These are phyloP conservation scores for Zangia roseola DNA, from an alignment of 768 basidiomycete genomes.

Conservation along the genomic window DNA sequence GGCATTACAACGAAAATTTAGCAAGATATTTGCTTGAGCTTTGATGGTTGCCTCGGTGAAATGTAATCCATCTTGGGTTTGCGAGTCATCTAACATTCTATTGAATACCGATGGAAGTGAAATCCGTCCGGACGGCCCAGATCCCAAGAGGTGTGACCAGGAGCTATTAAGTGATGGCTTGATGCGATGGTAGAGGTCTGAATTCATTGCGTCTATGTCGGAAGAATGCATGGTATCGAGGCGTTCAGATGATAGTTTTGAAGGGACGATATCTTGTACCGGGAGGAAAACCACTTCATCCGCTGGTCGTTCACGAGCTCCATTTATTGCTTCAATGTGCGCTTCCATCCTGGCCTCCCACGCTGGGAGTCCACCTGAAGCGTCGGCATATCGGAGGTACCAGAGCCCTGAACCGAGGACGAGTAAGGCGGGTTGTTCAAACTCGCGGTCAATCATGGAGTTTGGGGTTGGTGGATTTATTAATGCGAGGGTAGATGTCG, in stretches of 20 bases:
- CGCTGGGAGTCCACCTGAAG: constrained; percentile 70
- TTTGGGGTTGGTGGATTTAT: constrained; percentile 28
- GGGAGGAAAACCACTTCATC: constrained; percentile 79
- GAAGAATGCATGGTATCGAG: constrained; percentile 67
- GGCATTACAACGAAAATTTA: constrained; percentile 83
- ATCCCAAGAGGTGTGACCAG: constrained; percentile 29
- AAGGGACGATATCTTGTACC: constrained; percentile 65
- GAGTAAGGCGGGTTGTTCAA: constrained; percentile 56
- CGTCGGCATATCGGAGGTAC: constrained; percentile 76
- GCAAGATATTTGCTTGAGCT: constrained; percentile 72
- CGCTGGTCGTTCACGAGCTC: constrained; percentile 44
- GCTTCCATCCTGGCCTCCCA: constrained; percentile 78
- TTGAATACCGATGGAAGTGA: constrained; percentile 81
- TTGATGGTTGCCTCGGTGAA: constrained; percentile 61
- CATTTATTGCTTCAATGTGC: constrained; percentile 51
- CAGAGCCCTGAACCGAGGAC: constrained; percentile 87
- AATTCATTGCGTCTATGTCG: constrained; percentile 91
- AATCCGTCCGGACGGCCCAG: constrained; percentile 35
- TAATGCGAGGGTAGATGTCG: constrained; percentile 49
- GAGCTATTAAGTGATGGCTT: constrained; percentile 33
- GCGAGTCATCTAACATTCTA: constrained; percentile 64
- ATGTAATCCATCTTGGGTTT: constrained; percentile 86
- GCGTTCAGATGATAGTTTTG: constrained; percentile 64
- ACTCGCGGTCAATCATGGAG: constrained; percentile 4
- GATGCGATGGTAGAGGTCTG: constrained; percentile 72